A percentile compares a stretch with the other conserved stretches of the same genome.
phyloP scores from a whole-genome alignment of 805 yeast genomes.

The Candida khao-thaluensis region DNA sequence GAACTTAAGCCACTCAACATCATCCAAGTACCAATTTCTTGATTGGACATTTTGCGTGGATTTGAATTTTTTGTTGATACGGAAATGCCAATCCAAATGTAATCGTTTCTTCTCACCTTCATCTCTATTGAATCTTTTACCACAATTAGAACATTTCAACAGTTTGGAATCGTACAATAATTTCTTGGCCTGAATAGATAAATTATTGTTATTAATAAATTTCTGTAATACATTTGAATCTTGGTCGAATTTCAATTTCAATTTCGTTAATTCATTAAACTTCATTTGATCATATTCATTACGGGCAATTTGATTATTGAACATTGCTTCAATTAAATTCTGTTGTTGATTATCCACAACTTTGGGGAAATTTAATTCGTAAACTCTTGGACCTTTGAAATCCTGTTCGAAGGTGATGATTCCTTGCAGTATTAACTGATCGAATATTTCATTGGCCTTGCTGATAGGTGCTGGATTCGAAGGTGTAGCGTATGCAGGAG shows the following conservation, averaged over 20 bases:
- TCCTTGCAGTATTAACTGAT: constrained; percentile 35
- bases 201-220: constrained; percentile 34
- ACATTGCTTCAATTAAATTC: constrained; percentile 12
- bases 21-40: constrained; percentile 79
- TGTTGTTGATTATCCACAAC: constrained; percentile 6
- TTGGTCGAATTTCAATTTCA: constrained; percentile 9
- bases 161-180: constrained; percentile 60
- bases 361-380: constrained; percentile 17
- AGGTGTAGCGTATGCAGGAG: neutral
- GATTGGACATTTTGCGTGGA: constrained; percentile 53
- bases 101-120: constrained; percentile 49
- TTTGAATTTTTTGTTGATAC: constrained; percentile 74
- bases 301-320: constrained; percentile 15
- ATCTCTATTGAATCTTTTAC: constrained; percentile 73
- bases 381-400: constrained; percentile 17
- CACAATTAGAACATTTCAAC: constrained; percentile 85
- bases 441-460: constrained; percentile 31
- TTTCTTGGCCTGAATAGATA: constrained; percentile 21
- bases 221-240: constrained; percentile 24
- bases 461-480: constrained; percentile 2
- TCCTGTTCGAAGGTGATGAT: constrained; percentile 41
- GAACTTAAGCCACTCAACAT: constrained; percentile 69
- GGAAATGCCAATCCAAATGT: constrained; percentile 95
- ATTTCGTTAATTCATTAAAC: constrained; percentile 28
- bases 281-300: constrained; percentile 37